These are phyloP conservation scores for Bryoerythrophyllum caledonicum DNA, from an alignment of 225 moss, liverwort and hornwort species.

Conservation along the genomic window DNA sequence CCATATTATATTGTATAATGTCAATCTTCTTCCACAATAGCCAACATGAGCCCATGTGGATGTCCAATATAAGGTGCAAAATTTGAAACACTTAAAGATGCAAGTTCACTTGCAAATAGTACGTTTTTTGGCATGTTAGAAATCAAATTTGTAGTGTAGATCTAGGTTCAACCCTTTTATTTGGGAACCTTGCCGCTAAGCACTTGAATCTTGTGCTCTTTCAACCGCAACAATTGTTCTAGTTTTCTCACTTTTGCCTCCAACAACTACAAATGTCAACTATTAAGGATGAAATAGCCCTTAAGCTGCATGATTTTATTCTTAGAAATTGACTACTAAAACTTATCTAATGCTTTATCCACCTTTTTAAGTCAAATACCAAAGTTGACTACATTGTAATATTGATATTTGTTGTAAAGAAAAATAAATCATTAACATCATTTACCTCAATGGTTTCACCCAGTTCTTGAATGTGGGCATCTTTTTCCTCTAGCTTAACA, in stretches of 20 bases:
- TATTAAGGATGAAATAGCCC: not conserved
- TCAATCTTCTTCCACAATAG: constrained; percentile 2
- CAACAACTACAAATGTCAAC: constrained; percentile 57
- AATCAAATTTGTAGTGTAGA: not conserved
- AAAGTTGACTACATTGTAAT: too few species aligned
- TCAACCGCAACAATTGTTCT: constrained; percentile 86
- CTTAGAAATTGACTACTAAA: too few species aligned
- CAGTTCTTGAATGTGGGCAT: constrained; percentile 81
- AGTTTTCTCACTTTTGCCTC: constrained; percentile 95
- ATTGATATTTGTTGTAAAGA: not conserved
- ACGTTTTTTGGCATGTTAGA: not conserved
- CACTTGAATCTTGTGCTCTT: constrained; percentile 99
- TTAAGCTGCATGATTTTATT: not conserved
- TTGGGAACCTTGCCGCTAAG: constrained; percentile 80
- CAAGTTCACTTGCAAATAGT: not conserved
- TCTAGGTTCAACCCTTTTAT: constrained; percentile 42
- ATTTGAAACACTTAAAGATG: constrained; percentile 5
- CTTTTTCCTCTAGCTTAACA: constrained; percentile 82
- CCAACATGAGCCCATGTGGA: not conserved
- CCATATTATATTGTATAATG: not conserved
- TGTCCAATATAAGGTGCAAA: constrained; percentile 20
- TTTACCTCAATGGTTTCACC: constrained; percentile 92
- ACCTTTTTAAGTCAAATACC: too few species aligned
- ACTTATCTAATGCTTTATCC: not conserved
- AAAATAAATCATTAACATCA: not conserved